These are phyloP conservation scores for Phalaenopsis hybrid DNA, from an alignment of 116 monocot species.

Conservation along the genomic window DNA sequence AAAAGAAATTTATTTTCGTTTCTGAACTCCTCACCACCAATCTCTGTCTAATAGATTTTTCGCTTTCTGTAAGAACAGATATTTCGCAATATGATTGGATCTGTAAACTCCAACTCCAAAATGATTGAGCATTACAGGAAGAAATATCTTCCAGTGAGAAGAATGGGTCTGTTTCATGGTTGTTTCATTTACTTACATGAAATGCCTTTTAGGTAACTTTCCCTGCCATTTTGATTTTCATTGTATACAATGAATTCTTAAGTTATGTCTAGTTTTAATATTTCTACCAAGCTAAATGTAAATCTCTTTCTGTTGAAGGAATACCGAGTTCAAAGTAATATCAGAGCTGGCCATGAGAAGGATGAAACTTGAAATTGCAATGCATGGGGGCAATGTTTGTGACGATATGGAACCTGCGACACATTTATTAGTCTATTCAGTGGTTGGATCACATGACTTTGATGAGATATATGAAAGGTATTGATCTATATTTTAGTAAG, in stretches of 20 bases:
- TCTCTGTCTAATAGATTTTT: neutral
- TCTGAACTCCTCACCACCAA: neutral
- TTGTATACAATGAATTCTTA: neutral
- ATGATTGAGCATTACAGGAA: constrained; percentile 38
- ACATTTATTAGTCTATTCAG: constrained; percentile 56
- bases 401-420: constrained; percentile 48
- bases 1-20: neutral
- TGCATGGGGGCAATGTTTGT: constrained; percentile 71
- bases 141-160: constrained; percentile 55
- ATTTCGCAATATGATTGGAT: constrained; percentile 55
- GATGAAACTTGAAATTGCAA: constrained; percentile 61
- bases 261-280: neutral
- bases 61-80: constrained; percentile 26
- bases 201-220: constrained; percentile 26
- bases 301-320: constrained; percentile 40
- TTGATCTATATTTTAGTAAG: neutral
- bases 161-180: constrained; percentile 52
- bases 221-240: neutral
- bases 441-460: constrained; percentile 34
- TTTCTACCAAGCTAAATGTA: neutral
- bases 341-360: constrained; percentile 68
- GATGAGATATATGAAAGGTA: constrained; percentile 63
- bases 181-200: constrained; percentile 58
- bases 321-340: constrained; percentile 40
- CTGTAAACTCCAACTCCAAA: constrained; percentile 24